A percentile compares a stretch with the other conserved stretches of the same genome.
Evolutionary conservation across 306 rosid species (phyloP).

Genomic region (Castanopsis chinensis): DNA sequence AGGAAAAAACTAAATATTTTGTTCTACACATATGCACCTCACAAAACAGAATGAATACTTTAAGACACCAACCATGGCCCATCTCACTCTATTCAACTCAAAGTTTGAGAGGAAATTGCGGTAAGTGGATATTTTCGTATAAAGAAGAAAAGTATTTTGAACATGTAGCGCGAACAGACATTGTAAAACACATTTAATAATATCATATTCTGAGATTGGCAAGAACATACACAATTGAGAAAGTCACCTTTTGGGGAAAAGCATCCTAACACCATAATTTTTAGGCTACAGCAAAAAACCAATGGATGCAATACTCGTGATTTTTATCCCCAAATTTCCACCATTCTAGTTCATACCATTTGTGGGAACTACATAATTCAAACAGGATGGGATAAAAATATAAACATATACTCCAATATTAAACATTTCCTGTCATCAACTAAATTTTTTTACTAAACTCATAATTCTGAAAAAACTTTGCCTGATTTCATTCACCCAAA

Average conservation of each 20-base stretch:
- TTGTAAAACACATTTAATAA: neutral
- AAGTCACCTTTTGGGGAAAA: neutral
- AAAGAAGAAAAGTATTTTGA: neutral
- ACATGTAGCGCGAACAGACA: neutral
- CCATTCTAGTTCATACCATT: conserved; percentile 76
- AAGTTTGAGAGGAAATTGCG: neutral
- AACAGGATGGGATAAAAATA: conserved; percentile 11
- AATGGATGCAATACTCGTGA: conserved; percentile 38
- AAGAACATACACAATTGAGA: neutral
- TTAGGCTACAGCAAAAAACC: neutral
- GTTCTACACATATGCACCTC: neutral
- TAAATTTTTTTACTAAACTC: conserved; percentile 30
- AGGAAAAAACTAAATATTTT: neutral
- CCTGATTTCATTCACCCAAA: conserved; percentile 84
- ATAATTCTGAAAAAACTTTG: conserved; percentile 66
- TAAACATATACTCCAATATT: neutral
- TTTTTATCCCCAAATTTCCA: conserved; percentile 73
- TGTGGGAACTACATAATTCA: conserved; percentile 46
- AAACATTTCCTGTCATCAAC: conserved; percentile 17
- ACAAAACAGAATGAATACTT: neutral
- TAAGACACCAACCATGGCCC: neutral
- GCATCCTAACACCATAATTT: neutral
- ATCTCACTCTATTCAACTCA: neutral
- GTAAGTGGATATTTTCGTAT: neutral
- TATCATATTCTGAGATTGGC: neutral